Evolutionary conservation across 2,329 filamentous ascomycete species (phyloP).

Genomic region (Aspergillus carbonarius): DNA sequence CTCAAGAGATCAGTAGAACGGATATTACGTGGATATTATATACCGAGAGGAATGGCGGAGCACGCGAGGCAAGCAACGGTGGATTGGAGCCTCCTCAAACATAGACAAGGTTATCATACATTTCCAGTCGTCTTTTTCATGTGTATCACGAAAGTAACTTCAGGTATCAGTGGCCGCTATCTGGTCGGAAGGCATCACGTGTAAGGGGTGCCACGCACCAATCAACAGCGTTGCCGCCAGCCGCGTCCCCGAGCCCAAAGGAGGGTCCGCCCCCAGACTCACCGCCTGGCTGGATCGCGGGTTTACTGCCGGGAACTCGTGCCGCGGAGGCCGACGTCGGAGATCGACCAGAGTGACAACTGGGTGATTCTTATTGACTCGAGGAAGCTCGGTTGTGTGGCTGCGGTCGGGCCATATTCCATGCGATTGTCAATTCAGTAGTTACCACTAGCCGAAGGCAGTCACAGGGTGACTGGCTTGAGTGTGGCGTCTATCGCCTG

Average conservation of each 20-base stretch:
- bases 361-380: neutral
- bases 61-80: neutral
- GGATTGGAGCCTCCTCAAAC: neutral
- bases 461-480: neutral
- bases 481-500: neutral
- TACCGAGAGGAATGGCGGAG: neutral
- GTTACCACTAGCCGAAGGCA: too few species aligned
- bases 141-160: neutral
- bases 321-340: conserved; percentile 5
- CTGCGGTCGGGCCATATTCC: neutral
- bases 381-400: neutral
- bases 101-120: neutral
- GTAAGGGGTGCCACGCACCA: conserved; percentile 1
- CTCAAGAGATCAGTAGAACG: neutral
- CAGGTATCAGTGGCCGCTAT: conserved; percentile 6
- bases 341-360: neutral
- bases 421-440: too few species aligned
- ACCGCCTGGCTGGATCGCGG: conserved; percentile 1
- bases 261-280: neutral
- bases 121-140: neutral
- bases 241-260: neutral
- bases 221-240: neutral
- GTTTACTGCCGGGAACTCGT: conserved; percentile 2
- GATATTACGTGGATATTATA: neutral
- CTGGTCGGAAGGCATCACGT: conserved; percentile 8